These are phyloP conservation scores for Vitis hybrid DNA, from an alignment of 177 flowering plant species.

Conservation along the genomic window DNA sequence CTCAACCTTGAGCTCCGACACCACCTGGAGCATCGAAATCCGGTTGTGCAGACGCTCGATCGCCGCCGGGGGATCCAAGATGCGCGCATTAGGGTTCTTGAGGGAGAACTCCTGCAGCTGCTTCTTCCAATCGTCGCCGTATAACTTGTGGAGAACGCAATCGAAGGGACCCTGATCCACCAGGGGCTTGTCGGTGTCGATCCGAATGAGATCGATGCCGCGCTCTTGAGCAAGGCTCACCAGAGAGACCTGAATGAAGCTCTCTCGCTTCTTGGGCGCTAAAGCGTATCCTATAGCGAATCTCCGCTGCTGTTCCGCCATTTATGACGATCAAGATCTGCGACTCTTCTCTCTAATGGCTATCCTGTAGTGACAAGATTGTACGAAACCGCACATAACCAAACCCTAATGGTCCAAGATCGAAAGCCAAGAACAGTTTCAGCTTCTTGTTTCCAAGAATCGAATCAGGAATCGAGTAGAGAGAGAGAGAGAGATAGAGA, in stretches of 20 bases:
- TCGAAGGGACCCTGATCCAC: slow-evolving; percentile 88
- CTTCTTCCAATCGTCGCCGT: slow-evolving; percentile 63
- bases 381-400: not conserved
- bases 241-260: slow-evolving; percentile 66
- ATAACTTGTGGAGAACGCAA: slow-evolving; percentile 75
- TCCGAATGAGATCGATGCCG: slow-evolving; percentile 64
- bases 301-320: slow-evolving; percentile 42
- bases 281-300: slow-evolving; percentile 76
- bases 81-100: slow-evolving; percentile 43
- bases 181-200: slow-evolving; percentile 49
- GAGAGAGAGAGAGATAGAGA: not conserved
- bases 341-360: not conserved
- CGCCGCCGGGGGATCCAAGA: slow-evolving; percentile 63
- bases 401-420: not conserved
- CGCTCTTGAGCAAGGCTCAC: slow-evolving; percentile 39
- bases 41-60: slow-evolving; percentile 78
- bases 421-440: not conserved
- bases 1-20: slow-evolving; percentile 46
- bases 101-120: slow-evolving; percentile 46
- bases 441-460: not conserved
- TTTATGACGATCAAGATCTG: slow-evolving; percentile 10
- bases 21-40: slow-evolving; percentile 83
- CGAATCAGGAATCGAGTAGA: not conserved
- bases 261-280: slow-evolving; percentile 68
- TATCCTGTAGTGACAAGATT: no score